Evolutionary conservation across 371 early-diverging fungal species (phyloP), one percentile per base, ranked within the genome.

Genomic region (Zychaea mexicana): DNA sequence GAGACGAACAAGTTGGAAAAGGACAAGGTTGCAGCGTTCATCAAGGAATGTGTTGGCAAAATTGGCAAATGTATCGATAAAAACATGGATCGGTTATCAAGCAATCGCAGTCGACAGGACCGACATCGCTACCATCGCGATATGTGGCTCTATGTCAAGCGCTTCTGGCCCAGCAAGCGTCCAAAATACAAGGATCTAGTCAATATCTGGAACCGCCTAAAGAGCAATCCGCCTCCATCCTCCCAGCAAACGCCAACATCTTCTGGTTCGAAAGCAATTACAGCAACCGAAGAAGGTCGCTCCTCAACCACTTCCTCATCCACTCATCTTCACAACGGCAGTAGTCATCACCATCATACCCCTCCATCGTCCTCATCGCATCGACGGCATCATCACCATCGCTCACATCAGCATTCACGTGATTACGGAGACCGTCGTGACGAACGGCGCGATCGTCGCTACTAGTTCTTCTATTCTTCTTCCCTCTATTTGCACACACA

Each of bases 21-120:
- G 2, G 64, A 71, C 21, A 79, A 82, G 60, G 87, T 87, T 65
- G 82, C 86, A 6, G 69, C 69, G 28, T 73, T 86, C 46, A 85
- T 90, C 60, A 76, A 77, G 49, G 84, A 85, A 31, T 85, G 84
- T 39, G 62, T 91, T 46, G 60, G 69, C 31, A 77, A 73, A 31
- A 86, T 92, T 61, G 93, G 91, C 9, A 76, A 79, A 19, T 85
- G 81, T 26, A 89, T 92, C 54, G 74, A 78, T 3, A 66, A 74
- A 17, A 65, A 76, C 12, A 62, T 82, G 12, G 68, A 67, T 31
- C 60, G 58, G 72, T 32, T 65, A 22, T 52, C 65, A 7, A 59
- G 52, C 53, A 32, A 42, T 22, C 15, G 61, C 28, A 65, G 57
- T 19, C 19, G 54, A 4, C 24, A 27, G 45, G 66, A 54, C 33